These are phyloP conservation scores for Amanita polypyramis DNA, from an alignment of 768 basidiomycete genomes.

Conservation along the genomic window DNA sequence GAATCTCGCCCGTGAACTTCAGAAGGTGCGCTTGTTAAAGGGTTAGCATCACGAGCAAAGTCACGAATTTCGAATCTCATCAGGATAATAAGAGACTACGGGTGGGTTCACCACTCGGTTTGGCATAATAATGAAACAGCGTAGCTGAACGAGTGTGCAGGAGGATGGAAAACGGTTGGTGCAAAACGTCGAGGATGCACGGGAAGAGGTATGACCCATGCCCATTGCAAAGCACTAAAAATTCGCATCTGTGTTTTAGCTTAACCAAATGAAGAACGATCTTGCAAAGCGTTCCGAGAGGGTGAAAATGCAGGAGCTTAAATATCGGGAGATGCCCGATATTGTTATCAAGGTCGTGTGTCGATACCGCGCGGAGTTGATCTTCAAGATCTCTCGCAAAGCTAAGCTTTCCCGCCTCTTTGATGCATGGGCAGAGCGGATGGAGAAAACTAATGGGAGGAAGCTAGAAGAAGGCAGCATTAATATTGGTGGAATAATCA, in stretches of 20 bases:
- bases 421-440: slow-evolving; percentile 82
- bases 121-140: background rate
- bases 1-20: slow-evolving; percentile 78
- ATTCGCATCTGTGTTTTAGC: slow-evolving; percentile 28
- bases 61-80: slow-evolving; percentile 3
- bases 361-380: slow-evolving; percentile 81
- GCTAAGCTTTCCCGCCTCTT: slow-evolving; percentile 77
- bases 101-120: slow-evolving; percentile 32
- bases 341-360: slow-evolving; percentile 85
- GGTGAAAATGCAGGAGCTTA: slow-evolving; percentile 67
- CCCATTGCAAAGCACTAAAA: background rate
- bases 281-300: slow-evolving; percentile 73
- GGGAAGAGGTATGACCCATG: slow-evolving; percentile 55
- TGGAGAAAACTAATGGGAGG: slow-evolving; percentile 53
- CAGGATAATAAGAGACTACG: slow-evolving; percentile 87
- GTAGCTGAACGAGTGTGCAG: slow-evolving; percentile 26
- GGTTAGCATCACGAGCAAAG: background rate
- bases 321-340: slow-evolving; percentile 81
- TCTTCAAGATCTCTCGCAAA: slow-evolving; percentile 90
- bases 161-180: slow-evolving; percentile 79
- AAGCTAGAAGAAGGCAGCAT: slow-evolving; percentile 23
- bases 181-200: slow-evolving; percentile 76
- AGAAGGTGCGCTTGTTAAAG: slow-evolving; percentile 50
- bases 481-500: slow-evolving; percentile 7
- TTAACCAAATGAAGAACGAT: slow-evolving; percentile 73